Base-by-base conservation (phyloP, 2,329 filamentous ascomycete genomes). In the Monilinia fructicola region DNA sequence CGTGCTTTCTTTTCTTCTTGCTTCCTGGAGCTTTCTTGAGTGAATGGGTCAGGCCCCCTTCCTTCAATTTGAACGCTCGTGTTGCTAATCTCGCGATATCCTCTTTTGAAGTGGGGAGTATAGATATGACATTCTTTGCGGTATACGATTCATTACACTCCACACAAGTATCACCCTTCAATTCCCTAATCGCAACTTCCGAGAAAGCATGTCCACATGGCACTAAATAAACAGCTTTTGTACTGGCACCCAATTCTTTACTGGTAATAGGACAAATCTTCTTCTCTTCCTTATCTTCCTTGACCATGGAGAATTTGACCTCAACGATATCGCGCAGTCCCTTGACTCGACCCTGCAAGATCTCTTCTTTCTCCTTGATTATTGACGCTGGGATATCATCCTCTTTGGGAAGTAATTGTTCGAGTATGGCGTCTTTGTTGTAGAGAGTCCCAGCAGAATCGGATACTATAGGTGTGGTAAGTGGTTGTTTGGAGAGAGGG, bases 191-290 rank as follows among this genome's bases (percentile, higher is more conserved):
- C 10, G 93, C 92, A 64, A 88, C 87, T 69, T 96, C 93, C 0
- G 92, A 89, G 78, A 98, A 98, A 0, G 92, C 93, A 81, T 99
- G 96, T 0, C 95, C 96, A 74, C 95, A 99, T 0, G 95, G 95
- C 5, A 98, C 91, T 3, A 99, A 74, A 74, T 98, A 99, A 1
- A 96, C 92, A 0, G 92, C 84, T 78, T 90, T 94, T 21, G 89
- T 88, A 6, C 83, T 83, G 0, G 93, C 88, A 0, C 95, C 95
- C 31, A 99, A 79, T 76, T 90, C 88, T 76, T 96, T 96, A 73
- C 90, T 86, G 1, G 93, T 96, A 65, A 98, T 85, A 0, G 94
- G 93, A 75, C 95, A 99, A 38, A 92, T 85, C 85, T 89, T 93
- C 67, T 83, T 84, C 73, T 89, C 85, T 12, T 76, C 78, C 68